Evolutionary conservation across 2,329 filamentous ascomycete genomes (phyloP).

Genomic region (Nemania sp.): DNA sequence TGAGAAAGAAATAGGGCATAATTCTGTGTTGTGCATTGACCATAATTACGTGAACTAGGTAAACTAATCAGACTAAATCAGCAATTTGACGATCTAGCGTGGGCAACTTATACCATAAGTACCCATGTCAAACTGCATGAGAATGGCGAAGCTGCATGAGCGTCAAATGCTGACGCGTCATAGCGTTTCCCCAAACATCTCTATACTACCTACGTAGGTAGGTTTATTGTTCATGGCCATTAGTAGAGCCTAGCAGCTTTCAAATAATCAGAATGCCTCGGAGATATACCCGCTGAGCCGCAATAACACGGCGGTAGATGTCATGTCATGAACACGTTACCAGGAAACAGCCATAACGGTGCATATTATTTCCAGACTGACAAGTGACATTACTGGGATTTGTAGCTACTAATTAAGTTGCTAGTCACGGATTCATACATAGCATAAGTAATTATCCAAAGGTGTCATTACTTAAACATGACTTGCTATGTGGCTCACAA

Average conservation of each 20-base stretch:
- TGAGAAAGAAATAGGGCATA: neutral
- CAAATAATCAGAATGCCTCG: neutral
- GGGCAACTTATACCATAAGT: slow-evolving; percentile 1
- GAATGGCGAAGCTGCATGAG: neutral
- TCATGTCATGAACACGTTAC: neutral
- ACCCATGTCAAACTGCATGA: neutral
- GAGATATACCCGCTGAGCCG: neutral
- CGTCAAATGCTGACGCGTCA: neutral
- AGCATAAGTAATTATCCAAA: slow-evolving; percentile 3
- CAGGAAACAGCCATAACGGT: neutral
- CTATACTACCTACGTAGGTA: no score
- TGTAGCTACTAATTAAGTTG: neutral
- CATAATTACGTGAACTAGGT: no score
- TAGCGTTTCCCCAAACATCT: no score
- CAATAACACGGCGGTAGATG: neutral
- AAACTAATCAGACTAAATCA: no score
- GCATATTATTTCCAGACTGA: no score
- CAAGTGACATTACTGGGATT: neutral
- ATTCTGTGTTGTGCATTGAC: neutral
- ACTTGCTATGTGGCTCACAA: slow-evolving; percentile 11
- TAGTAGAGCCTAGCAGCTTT: neutral
- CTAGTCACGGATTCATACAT: neutral
- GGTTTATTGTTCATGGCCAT: no score
- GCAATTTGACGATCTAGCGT: slow-evolving; percentile 2
- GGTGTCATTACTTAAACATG: slow-evolving; percentile 25